Evolutionary conservation across 1,139 yeast genomes (phyloP).

Genomic region (Suhomyces terraborum): DNA sequence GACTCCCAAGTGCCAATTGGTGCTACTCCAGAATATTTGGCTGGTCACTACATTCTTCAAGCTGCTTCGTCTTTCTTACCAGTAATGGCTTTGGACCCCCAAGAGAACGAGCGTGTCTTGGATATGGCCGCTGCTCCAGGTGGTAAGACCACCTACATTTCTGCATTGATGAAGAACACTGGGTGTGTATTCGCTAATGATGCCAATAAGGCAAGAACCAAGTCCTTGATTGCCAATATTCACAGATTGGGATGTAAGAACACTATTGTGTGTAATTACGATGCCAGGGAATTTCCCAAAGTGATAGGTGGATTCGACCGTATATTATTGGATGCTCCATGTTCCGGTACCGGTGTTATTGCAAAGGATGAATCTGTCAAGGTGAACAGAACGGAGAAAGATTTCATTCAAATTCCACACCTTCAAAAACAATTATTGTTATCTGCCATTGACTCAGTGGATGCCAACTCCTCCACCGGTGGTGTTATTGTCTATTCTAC

Average conservation of each 20-base stretch:
- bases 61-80: conserved; percentile 98
- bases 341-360: conserved; percentile 99
- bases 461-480: conserved; percentile 87
- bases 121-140: conserved; percentile 99
- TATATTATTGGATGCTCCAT: conserved; percentile 94
- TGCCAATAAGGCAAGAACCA: conserved; percentile 93
- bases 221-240: conserved; percentile 93
- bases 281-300: conserved; percentile 97
- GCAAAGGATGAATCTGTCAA: conserved; percentile 97
- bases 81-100: conserved; percentile 96
- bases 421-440: conserved; percentile 90
- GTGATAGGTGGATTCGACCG: conserved; percentile 98
- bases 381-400: conserved; percentile 91
- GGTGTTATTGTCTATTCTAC: conserved; percentile 96
- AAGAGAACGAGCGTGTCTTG: conserved; percentile 88
- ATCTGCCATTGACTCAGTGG: conserved; percentile 97
- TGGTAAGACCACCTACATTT: conserved; percentile 95
- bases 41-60: conserved; percentile 96
- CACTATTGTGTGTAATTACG: conserved; percentile 95
- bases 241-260: conserved; percentile 96
- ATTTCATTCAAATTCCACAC: conserved; percentile 95
- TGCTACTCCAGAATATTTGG: conserved; percentile 97
- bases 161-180: conserved; percentile 97
- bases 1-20: conserved; percentile 99
- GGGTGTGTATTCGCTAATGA: conserved; percentile 98